A percentile compares a stretch with the other conserved stretches of the same genome.
Conservation (phyloP, 2,329 filamentous ascomycete genomes). For the Emmonsia crescens region DNA sequence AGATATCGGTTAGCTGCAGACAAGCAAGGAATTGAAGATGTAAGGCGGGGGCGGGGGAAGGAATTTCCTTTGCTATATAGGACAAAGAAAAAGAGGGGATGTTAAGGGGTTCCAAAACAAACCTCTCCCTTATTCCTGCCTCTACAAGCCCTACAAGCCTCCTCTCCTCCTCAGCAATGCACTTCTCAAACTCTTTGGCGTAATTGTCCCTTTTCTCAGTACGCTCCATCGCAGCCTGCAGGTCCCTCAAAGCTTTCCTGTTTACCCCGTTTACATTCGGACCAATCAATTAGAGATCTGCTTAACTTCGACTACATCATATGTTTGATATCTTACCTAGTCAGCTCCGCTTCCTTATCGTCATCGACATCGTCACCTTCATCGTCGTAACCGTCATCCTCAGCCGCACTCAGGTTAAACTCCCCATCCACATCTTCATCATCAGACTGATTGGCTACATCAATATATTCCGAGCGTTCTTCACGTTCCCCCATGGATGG, state of each 20-base stretch:
- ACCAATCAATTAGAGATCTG: not conserved
- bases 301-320: not conserved
- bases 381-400: not conserved
- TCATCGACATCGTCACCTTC: constrained; percentile 7
- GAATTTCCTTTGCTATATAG: too few species aligned
- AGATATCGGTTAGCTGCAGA: not conserved
- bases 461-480: not conserved
- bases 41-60: not conserved
- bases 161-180: constrained; percentile 11
- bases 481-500: not conserved
- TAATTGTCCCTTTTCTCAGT: constrained; percentile 13
- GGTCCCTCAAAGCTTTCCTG: constrained; percentile 11
- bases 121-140: constrained; percentile 9
- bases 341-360: constrained; percentile 6
- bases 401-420: not conserved
- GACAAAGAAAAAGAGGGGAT: not conserved
- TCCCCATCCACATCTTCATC: not conserved
- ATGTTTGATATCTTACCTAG: constrained; percentile 6
- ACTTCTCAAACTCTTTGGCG: constrained; percentile 12
- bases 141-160: constrained; percentile 10
- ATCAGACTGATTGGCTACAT: not conserved
- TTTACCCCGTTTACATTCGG: not conserved
- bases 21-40: not conserved
- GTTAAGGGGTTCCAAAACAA: not conserved
- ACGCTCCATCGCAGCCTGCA: constrained; percentile 11